Evolutionary conservation across 495 filamentous ascomycete species (phyloP).

Genomic region (Penicillium paxilli): DNA sequence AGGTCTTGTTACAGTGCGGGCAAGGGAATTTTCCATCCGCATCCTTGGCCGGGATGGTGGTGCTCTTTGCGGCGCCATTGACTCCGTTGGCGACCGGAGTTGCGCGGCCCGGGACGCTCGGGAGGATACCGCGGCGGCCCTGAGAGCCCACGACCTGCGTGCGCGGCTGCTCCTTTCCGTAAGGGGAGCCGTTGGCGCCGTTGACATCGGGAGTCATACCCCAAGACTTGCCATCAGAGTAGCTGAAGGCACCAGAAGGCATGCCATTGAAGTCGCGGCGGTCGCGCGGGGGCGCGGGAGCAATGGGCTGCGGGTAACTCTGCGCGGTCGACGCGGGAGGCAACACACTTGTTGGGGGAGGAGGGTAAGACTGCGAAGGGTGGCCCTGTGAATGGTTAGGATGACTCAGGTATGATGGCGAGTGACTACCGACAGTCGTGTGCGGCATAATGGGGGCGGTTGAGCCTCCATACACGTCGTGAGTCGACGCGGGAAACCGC

Average conservation of each 20-base stretch:
- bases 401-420: constrained; percentile 51
- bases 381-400: constrained; percentile 54
- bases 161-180: constrained; percentile 59
- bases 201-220: constrained; percentile 43
- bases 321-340: constrained; percentile 64
- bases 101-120: constrained; percentile 80
- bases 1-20: constrained; percentile 95
- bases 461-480: constrained; percentile 55
- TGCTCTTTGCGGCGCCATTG: constrained; percentile 65
- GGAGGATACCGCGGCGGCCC: constrained; percentile 82
- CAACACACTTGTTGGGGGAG: constrained; percentile 59
- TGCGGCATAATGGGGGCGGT: constrained; percentile 48
- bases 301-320: constrained; percentile 70
- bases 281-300: constrained; percentile 64
- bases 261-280: constrained; percentile 57
- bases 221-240: constrained; percentile 45
- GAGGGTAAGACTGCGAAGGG: constrained; percentile 56
- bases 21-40: constrained; percentile 97
- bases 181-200: constrained; percentile 41
- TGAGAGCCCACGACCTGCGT: constrained; percentile 93
- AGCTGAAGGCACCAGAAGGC: constrained; percentile 61
- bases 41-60: constrained; percentile 85
- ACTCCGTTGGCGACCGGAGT: constrained; percentile 63
- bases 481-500: constrained; percentile 62
- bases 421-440: constrained; percentile 61